These are phyloP conservation scores for Globisporangium abappressorium DNA, from an alignment of 352 stramenopile genomes.

Conservation along the genomic window DNA sequence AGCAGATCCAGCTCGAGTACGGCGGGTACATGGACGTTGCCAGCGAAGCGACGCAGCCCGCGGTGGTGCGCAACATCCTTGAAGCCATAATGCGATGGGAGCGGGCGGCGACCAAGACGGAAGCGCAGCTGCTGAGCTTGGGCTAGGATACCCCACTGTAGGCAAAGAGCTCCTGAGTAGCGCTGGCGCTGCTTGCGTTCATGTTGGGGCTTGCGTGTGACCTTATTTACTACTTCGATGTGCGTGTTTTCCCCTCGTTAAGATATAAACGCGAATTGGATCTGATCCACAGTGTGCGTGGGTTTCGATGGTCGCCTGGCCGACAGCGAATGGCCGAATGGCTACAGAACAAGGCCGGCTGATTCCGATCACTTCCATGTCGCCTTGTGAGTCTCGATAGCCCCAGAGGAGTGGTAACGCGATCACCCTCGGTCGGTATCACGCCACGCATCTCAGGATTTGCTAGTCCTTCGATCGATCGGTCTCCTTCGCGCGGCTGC, in stretches of 20 bases:
- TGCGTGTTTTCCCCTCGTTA: not conserved
- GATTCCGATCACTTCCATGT: not conserved
- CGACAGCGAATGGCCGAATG: not conserved
- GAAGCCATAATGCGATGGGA: slow-evolving; percentile 24
- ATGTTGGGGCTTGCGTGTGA: not conserved
- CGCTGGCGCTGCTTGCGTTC: not conserved
- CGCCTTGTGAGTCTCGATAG: not conserved
- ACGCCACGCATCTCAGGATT: not conserved
- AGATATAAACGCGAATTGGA: not conserved
- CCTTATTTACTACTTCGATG: not conserved
- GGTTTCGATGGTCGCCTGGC: not conserved
- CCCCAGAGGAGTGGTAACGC: not conserved
- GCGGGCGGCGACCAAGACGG: slow-evolving; percentile 10
- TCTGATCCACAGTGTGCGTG: not conserved
- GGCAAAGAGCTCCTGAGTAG: not conserved
- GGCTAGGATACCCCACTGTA: not conserved
- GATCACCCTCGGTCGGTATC: not conserved
- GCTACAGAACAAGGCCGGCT: not conserved
- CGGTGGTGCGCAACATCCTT: slow-evolving; percentile 30
- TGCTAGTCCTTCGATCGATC: not conserved
- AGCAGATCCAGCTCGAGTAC: slow-evolving; percentile 38
- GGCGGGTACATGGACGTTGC: slow-evolving; percentile 30
- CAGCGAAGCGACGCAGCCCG: slow-evolving; percentile 23
- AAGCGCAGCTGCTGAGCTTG: slow-evolving; percentile 1
- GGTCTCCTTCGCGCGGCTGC: not conserved